Base-by-base conservation (phyloP, 2,329 filamentous ascomycete genomes). In the Endoconidiophora laricicola region DNA sequence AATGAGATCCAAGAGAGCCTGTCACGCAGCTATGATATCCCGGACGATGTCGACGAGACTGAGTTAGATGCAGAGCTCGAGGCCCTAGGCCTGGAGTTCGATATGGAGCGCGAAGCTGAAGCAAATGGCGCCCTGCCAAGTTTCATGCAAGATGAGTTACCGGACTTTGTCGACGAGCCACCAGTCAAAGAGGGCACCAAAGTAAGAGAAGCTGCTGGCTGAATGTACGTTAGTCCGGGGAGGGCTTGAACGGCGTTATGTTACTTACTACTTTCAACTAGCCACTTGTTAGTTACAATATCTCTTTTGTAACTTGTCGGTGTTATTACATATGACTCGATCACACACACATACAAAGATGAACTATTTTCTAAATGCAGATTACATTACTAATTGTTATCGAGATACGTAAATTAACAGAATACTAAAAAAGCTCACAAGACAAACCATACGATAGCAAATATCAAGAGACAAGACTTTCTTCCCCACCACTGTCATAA, bases 1-100 rank as follows among this genome's bases (percentile, higher is more conserved):
- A 96, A 96, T 65, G 91, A 98, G 65, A 98, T 98, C 53, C 87
- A 98, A 67, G 91, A 96, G 68, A 88, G 83, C 57, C 82, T 98
- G 52, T 82, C 83, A 54, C 69, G 91, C 56, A 85, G 84, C 57
- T 98, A 98, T 65, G 90, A 96, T 62, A 75, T 98, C 36, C 91
- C 91, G 0, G 91, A 98, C 60, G 91, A 96, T 63, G 87, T 98
- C 20, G 90, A 96, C 63, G 91, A 98, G 76, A 79, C 83, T 1
- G 91, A 98, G 69, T 67, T 98, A 54, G 91, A 98, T 68, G 91
- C 91, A 3, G 91, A 98, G 71, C 68, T 98, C 47, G 91, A 98
- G 70, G 88, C 91, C 5, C 66, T 98, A 36, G 90, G 90, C 1
- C 83, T 94, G 59, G 91, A 98, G 67, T 82, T 86, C n/a, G 85